Base-by-base conservation (phyloP, 2,329 filamentous ascomycete species). In the Nemania sp. region DNA sequence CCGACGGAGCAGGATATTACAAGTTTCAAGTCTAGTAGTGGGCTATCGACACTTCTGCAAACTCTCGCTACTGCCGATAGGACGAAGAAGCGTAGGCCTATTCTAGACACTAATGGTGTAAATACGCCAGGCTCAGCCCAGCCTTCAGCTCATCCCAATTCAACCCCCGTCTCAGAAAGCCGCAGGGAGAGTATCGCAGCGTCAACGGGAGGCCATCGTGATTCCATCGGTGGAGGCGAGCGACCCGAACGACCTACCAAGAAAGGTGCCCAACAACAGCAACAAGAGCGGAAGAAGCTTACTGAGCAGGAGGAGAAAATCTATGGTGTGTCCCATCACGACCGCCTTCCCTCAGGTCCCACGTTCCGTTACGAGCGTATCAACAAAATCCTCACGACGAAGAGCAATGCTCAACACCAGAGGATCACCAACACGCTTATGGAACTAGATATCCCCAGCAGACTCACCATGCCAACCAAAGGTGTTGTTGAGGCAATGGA, bases 281-380 rank as follows among this genome's bases (percentile, higher is more conserved):
- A 80, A 43, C 84, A 85, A 20, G 87, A 91, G 75, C 87, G 91
- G 62, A 89, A 90, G 76, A 89, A 90, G 79, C 89, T 98, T 72
- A 89, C 89, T 4, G 86, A 91, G 54, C 88, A 92, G 72, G 92
- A 97, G 80, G 91, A 94, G 81, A 80, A 87, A 70, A 86, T 91
- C 38, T 98, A 95, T 76, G 96, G 95, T 70, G 92, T 99, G 10
- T 88, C 91, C 7, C 89, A 93, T 72, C 92, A 95, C 77, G 95
- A 98, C 64, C 92, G 95, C 29, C 86, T 98, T 45, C 90, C 91
- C 1, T 92, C 91, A 8, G 95, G 96, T 6, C 93, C 97, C 41
- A 91, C 93, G 15, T 98, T 98, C 86, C 92, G 95, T 13, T 93
- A 93, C 29, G 92, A 95, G 74, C 91, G 89, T 78, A 88, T 95